Conservation (phyloP, 2,329 filamentous ascomycete species). For the Botrytis galanthina region DNA sequence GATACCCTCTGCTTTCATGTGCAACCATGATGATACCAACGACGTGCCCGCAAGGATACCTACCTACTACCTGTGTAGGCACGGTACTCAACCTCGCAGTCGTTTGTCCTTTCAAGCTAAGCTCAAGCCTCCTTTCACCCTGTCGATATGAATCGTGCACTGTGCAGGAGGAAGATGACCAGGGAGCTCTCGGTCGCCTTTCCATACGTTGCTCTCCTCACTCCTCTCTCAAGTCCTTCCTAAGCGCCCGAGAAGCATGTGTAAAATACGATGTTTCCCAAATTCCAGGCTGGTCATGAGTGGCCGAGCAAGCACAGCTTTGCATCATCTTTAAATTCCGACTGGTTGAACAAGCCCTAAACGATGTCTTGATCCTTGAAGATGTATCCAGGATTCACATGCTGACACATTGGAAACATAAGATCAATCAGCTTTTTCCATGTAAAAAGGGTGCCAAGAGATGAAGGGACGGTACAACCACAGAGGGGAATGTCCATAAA, state of each 20-base stretch:
- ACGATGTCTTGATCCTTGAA: slow-evolving; percentile 10
- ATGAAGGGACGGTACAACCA: neutral
- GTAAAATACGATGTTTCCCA: slow-evolving; percentile 6
- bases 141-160: slow-evolving; percentile 10
- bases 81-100: neutral
- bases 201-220: neutral
- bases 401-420: slow-evolving; percentile 14
- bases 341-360: slow-evolving; percentile 18
- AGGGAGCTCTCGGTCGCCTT: slow-evolving; percentile 14
- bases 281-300: slow-evolving; percentile 8
- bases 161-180: neutral
- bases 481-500: slow-evolving; percentile 11
- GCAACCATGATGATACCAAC: neutral
- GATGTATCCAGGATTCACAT: slow-evolving; percentile 12
- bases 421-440: slow-evolving; percentile 15
- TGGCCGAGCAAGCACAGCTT: slow-evolving; percentile 17
- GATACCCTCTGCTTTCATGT: neutral
- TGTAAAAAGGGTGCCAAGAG: slow-evolving; percentile 4
- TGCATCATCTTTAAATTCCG: neutral
- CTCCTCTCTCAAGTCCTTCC: neutral
- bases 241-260: slow-evolving; percentile 16
- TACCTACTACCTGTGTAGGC: slow-evolving; percentile 1
- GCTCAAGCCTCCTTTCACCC: slow-evolving; percentile 8
- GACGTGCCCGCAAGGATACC: slow-evolving; percentile 1
- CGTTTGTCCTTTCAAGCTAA: neutral